These are phyloP conservation scores for Tuber magnatum DNA, from an alignment of 495 filamentous ascomycete genomes.

Conservation along the genomic window DNA sequence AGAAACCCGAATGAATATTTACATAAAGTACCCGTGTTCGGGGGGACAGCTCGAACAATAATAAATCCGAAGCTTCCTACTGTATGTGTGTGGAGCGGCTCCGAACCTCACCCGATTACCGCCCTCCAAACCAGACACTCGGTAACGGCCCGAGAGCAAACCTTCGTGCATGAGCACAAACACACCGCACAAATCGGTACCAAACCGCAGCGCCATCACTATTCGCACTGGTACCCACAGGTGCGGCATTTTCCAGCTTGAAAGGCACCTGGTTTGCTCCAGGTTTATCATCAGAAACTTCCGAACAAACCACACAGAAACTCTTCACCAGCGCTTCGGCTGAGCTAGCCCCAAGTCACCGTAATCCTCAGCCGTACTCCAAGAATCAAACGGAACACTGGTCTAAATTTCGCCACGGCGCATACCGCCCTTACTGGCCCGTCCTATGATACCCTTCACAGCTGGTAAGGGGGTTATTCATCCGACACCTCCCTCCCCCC, in stretches of 20 bases:
- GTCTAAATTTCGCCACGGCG: background rate
- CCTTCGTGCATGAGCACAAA: background rate
- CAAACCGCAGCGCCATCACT: background rate
- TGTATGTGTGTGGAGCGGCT: background rate
- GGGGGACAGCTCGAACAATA: background rate
- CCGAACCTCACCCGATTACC: background rate
- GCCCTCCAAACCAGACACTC: background rate
- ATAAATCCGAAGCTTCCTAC: background rate
- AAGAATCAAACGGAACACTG: background rate
- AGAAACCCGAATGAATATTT: background rate
- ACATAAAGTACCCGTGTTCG: background rate
- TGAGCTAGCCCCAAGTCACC: background rate
- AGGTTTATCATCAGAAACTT: background rate
- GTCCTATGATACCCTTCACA: background rate
- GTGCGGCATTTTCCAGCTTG: background rate
- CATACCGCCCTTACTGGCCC: background rate
- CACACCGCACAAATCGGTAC: background rate
- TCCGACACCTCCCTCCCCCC: background rate
- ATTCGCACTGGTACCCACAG: no score
- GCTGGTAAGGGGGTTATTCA: background rate
- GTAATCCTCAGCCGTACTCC: background rate
- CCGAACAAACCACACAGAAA: background rate
- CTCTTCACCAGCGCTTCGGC: background rate
- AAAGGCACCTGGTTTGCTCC: background rate
- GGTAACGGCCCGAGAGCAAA: background rate